Evolutionary conservation across 345 rosid species (phyloP).

Genomic region (Kernera saxatilis): DNA sequence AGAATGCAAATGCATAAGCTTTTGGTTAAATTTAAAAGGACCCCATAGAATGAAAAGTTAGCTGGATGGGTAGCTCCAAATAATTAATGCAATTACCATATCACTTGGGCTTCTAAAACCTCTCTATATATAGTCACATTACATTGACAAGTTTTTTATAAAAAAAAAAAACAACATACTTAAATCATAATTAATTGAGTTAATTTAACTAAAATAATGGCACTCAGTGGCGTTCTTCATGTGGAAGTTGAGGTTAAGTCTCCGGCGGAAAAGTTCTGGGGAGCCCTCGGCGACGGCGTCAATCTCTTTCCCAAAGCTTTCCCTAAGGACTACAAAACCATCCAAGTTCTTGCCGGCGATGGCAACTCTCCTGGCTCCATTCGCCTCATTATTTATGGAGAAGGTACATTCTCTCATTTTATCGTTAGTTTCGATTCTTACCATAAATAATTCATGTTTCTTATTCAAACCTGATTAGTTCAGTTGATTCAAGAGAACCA

Average conservation of each 20-base stretch:
- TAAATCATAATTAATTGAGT: not conserved
- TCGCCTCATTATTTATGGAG: slow-evolving; percentile 63
- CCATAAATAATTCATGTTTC: not conserved
- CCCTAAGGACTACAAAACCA: slow-evolving; percentile 75
- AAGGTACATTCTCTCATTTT: slow-evolving; percentile 29
- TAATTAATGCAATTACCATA: slow-evolving; percentile 19
- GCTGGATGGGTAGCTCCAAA: slow-evolving; percentile 16
- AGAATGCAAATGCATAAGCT: slow-evolving; percentile 3
- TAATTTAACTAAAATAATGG: slow-evolving; percentile 35
- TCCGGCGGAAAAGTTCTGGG: slow-evolving; percentile 61
- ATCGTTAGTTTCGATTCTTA: not conserved
- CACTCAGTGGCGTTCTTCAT: slow-evolving; percentile 49
- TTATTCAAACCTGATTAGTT: not conserved
- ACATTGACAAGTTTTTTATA: not conserved
- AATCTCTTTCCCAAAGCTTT: slow-evolving; percentile 57
- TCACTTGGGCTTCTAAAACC: not conserved
- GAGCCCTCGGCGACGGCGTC: slow-evolving; percentile 53
- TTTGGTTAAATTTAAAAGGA: slow-evolving; percentile 13
- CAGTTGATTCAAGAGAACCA: not conserved
- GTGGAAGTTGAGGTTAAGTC: slow-evolving; percentile 77
- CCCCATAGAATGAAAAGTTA: slow-evolving; percentile 20
- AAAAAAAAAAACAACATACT: not conserved
- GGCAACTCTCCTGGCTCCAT: slow-evolving; percentile 74
- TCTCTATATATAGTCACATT: slow-evolving; percentile 11
- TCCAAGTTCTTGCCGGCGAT: slow-evolving; percentile 76